Evolutionary conservation across 352 stramenopile species (phyloP).

Genomic region (Phytophthora ramorum): DNA sequence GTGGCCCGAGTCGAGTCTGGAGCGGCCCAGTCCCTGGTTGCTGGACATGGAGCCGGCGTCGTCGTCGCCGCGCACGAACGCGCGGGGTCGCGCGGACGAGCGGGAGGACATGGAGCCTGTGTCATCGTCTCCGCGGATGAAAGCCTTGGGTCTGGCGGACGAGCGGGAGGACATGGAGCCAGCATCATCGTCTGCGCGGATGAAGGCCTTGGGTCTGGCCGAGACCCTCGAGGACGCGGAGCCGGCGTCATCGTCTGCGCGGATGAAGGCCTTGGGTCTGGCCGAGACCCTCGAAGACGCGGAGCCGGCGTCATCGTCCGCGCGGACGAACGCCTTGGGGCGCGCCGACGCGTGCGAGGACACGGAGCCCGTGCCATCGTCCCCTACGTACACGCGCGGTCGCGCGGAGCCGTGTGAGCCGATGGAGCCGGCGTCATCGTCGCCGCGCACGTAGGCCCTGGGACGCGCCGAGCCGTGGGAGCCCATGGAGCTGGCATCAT

Average conservation of each 20-base stretch:
- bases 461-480: conserved; percentile 31
- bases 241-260: conserved; percentile 37
- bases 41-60: conserved; percentile 41
- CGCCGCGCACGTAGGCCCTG: conserved; percentile 24
- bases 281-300: conserved; percentile 7
- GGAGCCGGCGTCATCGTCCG: conserved; percentile 23
- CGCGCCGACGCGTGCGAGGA: conserved; percentile 25
- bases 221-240: conserved; percentile 34
- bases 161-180: conserved; percentile 35
- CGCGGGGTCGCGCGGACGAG: conserved; percentile 30
- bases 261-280: conserved; percentile 29
- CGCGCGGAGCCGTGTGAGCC: conserved; percentile 36
- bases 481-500: conserved; percentile 41
- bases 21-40: conserved; percentile 26
- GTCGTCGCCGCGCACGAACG: conserved; percentile 31
- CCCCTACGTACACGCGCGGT: conserved; percentile 21
- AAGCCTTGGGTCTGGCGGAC: conserved; percentile 36
- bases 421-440: conserved; percentile 41
- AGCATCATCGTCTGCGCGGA: conserved; percentile 41
- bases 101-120: conserved; percentile 35
- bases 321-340: conserved; percentile 16
- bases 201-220: conserved; percentile 34
- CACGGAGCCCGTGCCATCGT: conserved; percentile 33
- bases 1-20: conserved; percentile 26
- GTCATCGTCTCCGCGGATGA: conserved; percentile 40